Evolutionary conservation across 2,329 filamentous ascomycete genomes (phyloP), one percentile per base, ranked within the genome.

Genomic region (Neonectria magnoliae): DNA sequence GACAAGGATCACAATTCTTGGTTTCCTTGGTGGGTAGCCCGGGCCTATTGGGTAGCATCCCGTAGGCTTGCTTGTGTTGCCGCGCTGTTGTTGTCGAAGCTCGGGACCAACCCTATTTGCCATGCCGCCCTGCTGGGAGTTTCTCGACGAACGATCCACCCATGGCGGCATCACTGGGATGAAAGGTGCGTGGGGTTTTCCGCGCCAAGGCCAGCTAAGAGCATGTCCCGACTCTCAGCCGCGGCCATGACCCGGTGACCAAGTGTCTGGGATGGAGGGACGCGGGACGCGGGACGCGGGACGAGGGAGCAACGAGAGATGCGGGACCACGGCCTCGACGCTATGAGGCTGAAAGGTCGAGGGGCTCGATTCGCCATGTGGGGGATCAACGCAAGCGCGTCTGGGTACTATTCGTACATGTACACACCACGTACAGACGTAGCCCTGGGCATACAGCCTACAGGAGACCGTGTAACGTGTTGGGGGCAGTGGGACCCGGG

Each of bases 51-150:
- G 63, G 69, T 60, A 58, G 67, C 64, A 68, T 65, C 56, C 62
- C 60, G 57, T 42, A 69, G 65, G 55, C 61, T 68, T 67, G 55
- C 61, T 68, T 67, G 68, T 68, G 63, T 45, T 60, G 70, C 66
- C 63, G 60, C 63, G 55, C 52, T 62, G 62, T 67, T 66, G 57
- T 64, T 69, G 68, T 61, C 57, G 58, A 67, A 66, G 55, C 52
- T 62, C 65, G 69, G 67, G 65, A 70, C 58, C 62, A 71, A 71
- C 70, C 71, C 66, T 63, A 73, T 73, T 73, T 71, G 71, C 66
- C 59, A 55, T 59, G 53, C 54, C 31, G 57, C 55, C 29, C 38
- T 48, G 62, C 59, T 63, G 54, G 59, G 52, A 64, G 58, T 68
- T 38, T 50, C 52, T 57, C 54, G 58, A 48, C 59, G 51, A 62